Evolutionary conservation across 169 alveolate species (phyloP).

Genomic region (Plasmodium berghei): DNA sequence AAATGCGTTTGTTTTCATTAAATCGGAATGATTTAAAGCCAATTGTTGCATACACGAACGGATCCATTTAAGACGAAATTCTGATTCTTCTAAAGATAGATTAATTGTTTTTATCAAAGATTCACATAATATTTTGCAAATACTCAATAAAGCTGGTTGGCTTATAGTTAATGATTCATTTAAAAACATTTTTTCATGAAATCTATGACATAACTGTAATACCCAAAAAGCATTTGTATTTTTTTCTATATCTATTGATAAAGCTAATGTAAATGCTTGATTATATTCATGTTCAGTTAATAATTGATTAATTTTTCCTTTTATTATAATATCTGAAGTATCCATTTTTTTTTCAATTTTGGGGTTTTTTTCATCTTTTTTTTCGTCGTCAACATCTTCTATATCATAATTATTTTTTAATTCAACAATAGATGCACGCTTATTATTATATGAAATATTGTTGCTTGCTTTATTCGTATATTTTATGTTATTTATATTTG

Average conservation of each 20-base stretch:
- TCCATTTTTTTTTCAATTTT: constrained; percentile 1
- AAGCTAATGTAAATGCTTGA: constrained; percentile 65
- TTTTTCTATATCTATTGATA: constrained; percentile 66
- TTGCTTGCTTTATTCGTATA: background rate
- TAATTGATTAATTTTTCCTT: constrained; percentile 65
- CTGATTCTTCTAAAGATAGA: constrained; percentile 26
- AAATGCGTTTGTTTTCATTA: constrained; percentile 47
- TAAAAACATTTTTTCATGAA: constrained; percentile 7
- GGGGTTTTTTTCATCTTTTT: background rate
- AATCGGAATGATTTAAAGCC: constrained; percentile 31
- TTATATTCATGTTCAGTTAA: constrained; percentile 60
- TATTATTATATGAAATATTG: background rate
- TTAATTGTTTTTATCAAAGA: constrained; percentile 21
- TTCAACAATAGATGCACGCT: too few relatives aligned
- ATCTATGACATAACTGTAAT: constrained; percentile 50
- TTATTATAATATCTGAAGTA: constrained; percentile 31
- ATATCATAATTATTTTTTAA: constrained; percentile 3
- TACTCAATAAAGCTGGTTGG: constrained; percentile 62
- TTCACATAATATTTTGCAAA: constrained; percentile 64
- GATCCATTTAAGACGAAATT: constrained; percentile 54
- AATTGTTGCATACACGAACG: constrained; percentile 29
- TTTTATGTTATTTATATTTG: background rate
- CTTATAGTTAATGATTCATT: constrained; percentile 26
- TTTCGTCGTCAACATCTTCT: constrained; percentile 8
- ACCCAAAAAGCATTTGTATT: constrained; percentile 60